Base-by-base conservation (phyloP, 495 filamentous ascomycete species). In the Penicillium bovifimosum region DNA sequence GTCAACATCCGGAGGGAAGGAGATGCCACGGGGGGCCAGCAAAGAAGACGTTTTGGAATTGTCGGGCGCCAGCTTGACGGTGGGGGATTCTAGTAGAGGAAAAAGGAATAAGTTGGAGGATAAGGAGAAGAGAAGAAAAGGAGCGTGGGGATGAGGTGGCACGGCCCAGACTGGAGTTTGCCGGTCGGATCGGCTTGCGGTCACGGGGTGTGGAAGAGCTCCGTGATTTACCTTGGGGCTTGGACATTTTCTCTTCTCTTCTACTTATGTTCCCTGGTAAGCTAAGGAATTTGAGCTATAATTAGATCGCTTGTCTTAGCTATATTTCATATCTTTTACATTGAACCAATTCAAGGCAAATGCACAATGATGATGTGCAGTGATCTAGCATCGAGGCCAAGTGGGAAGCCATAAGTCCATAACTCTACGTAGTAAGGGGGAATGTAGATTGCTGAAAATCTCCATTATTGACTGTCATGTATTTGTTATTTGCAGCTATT, bases 41-140 rank as follows among this genome's bases (percentile, higher is more conserved):
- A 90, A 76, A 64, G 87, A 85, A 80, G 88, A 87, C 86, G 88
- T 78, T 73, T 91, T 90, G 86, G 88, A 88, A 67, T 85, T 84
- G 70, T 64, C 59, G 36, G 65, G 52, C 60, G 59, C 65, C 61
- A 67, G 63, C 48, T 47, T 66, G 59, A 63, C 48, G 56, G 56
- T 40, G 32, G n/a, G 32, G n/a, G 28, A 11, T 34, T 40, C 41
- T 9, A 52, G 28, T 35, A 17, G 28, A 41, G n/a, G 16, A 32
- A 35, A 36, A 56, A 39, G 34, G 33, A 38, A 35, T 38, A 42
- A 41, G 40, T 24, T 47, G 44, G 47, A 44, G 27, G 41, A 47
- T 24, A 52, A 50, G 36, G 52, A 47, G 27, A 52, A 47, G 46
- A 41, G 50, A 48, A 41, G 53, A 64, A 60, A 61, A 59, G 54